phyloP scores from a whole-genome alignment of 768 basidiomycete species.

The Naganishia antarctica region DNA sequence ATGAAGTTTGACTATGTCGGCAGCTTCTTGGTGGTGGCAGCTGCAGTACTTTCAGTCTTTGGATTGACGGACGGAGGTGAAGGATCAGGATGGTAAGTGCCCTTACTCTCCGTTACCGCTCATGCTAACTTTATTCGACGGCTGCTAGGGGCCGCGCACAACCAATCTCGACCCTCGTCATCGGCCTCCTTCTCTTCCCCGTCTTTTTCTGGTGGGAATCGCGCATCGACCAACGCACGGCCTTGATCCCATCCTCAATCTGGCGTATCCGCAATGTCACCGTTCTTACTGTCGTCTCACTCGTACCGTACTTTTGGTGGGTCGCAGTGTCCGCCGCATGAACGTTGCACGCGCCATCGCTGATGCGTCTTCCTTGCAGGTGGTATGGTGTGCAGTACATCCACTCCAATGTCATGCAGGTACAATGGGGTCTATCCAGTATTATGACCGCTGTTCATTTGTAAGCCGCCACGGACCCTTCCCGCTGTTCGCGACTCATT shows the following conservation, averaged over 20 bases:
- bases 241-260: slow-evolving; percentile 35
- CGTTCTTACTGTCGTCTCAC: slow-evolving; percentile 33
- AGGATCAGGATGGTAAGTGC: slow-evolving; percentile 22
- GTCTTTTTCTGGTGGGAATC: slow-evolving; percentile 26
- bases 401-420: slow-evolving; percentile 23
- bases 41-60: slow-evolving; percentile 16
- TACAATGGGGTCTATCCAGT: slow-evolving; percentile 16
- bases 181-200: slow-evolving; percentile 27
- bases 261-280: slow-evolving; percentile 42
- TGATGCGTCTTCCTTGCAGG: not conserved
- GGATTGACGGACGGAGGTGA: slow-evolving; percentile 27
- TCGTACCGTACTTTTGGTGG: slow-evolving; percentile 37
- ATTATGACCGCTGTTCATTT: slow-evolving; percentile 28
- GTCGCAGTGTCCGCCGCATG: slow-evolving; percentile 28
- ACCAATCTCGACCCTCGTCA: slow-evolving; percentile 24
- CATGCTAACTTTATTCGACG: not conserved
- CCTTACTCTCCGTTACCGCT: not conserved
- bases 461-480: not conserved
- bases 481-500: not conserved
- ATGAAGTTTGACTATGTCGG: slow-evolving; percentile 23
- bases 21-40: slow-evolving; percentile 26
- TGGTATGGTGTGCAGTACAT: slow-evolving; percentile 25
- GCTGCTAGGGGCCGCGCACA: slow-evolving; percentile 22
- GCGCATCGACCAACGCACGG: slow-evolving; percentile 23
- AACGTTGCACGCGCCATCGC: not conserved